These are phyloP conservation scores for Diplodia seriata DNA, from an alignment of 2,329 filamentous ascomycete species.

Conservation along the genomic window DNA sequence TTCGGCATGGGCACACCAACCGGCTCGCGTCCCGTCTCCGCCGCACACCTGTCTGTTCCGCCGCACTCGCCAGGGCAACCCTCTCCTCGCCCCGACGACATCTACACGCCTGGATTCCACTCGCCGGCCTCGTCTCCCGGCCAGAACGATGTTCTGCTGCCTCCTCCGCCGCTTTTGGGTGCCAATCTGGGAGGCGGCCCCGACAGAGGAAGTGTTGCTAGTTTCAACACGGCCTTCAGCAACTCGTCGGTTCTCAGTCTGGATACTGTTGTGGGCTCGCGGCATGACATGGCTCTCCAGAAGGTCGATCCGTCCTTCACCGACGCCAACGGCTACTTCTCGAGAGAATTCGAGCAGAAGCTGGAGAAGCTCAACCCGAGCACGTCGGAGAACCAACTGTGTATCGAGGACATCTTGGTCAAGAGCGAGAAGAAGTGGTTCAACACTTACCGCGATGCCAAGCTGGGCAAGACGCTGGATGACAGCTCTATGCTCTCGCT, in stretches of 20 bases:
- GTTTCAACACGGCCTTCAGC: constrained; percentile 24
- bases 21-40: constrained; percentile 21
- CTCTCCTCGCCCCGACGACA: constrained; percentile 23
- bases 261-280: constrained; percentile 61
- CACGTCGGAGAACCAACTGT: constrained; percentile 52
- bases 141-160: background rate
- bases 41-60: constrained; percentile 13
- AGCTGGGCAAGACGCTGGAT: constrained; percentile 27
- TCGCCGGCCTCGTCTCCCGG: constrained; percentile 20
- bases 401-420: constrained; percentile 69
- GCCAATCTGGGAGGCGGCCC: background rate
- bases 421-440: constrained; percentile 74
- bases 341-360: constrained; percentile 62
- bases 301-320: constrained; percentile 73
- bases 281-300: constrained; percentile 62
- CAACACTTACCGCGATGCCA: constrained; percentile 26
- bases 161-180: constrained; percentile 24
- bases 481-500: constrained; percentile 22
- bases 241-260: constrained; percentile 56
- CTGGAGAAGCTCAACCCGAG: constrained; percentile 61
- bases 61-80: constrained; percentile 7
- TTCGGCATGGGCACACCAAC: constrained; percentile 34
- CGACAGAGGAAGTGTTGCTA: constrained; percentile 19
- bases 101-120: constrained; percentile 16
- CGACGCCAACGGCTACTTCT: constrained; percentile 68